These are phyloP conservation scores for Monosporascus cannonballus DNA, from an alignment of 2,329 filamentous ascomycete genomes.

Conservation along the genomic window DNA sequence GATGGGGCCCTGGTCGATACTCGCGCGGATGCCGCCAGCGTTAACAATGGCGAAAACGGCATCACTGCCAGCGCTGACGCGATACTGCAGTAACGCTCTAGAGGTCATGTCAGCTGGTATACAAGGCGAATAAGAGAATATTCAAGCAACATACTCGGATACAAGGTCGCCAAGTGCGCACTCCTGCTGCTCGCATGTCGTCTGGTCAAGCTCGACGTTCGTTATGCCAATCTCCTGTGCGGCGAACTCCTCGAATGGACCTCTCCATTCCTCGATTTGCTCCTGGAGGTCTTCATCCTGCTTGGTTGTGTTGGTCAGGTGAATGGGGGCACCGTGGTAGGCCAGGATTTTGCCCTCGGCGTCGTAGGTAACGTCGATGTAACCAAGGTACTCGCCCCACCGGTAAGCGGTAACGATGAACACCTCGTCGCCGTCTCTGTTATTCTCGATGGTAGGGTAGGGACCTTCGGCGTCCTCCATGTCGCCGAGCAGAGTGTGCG, in stretches of 20 bases:
- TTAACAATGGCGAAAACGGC: constrained; percentile 57
- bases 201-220: constrained; percentile 52
- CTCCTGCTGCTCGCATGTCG: constrained; percentile 50
- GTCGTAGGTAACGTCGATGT: constrained; percentile 62
- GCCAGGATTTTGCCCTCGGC: constrained; percentile 52
- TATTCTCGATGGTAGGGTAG: constrained; percentile 58
- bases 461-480: constrained; percentile 51
- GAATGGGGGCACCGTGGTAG: constrained; percentile 59
- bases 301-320: constrained; percentile 54
- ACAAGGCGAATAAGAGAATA: neutral
- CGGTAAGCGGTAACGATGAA: constrained; percentile 63
- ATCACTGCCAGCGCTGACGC: constrained; percentile 38
- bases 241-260: constrained; percentile 55
- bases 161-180: constrained; percentile 53
- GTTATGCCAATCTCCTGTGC: constrained; percentile 50
- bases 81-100: constrained; percentile 56
- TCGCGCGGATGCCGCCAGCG: constrained; percentile 57
- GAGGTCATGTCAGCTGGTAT: constrained; percentile 22
- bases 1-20: constrained; percentile 54
- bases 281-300: constrained; percentile 51
- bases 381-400: constrained; percentile 64
- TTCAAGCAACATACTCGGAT: constrained; percentile 34
- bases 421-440: constrained; percentile 58
- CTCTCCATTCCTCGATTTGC: constrained; percentile 53
- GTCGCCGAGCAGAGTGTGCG: constrained; percentile 48